Conservation (phyloP, 2,329 filamentous ascomycete genomes). For the Apiospora arundinis region DNA sequence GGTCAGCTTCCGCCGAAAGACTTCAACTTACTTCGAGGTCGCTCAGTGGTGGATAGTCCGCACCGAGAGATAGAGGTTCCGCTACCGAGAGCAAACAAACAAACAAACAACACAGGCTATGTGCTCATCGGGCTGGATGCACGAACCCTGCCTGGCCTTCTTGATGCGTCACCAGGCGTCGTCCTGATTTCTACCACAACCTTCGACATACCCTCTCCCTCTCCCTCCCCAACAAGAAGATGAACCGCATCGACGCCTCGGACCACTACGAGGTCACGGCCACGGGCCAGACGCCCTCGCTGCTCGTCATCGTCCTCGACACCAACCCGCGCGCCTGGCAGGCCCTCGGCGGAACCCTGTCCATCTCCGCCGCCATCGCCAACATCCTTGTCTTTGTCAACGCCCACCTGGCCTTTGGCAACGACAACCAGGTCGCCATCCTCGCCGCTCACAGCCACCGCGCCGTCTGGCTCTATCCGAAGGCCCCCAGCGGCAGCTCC, state of each 20-base stretch:
- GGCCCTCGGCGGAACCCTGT: slow-evolving; percentile 73
- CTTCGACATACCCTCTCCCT: background rate
- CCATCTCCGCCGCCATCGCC: slow-evolving; percentile 83
- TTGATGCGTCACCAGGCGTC: background rate
- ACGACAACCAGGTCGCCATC: slow-evolving; percentile 89
- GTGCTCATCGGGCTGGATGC: background rate
- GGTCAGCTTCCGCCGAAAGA: background rate
- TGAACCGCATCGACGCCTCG: slow-evolving; percentile 64
- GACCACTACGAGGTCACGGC: slow-evolving; percentile 64
- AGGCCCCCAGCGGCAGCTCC: slow-evolving; percentile 41
- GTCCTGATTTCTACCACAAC: background rate
- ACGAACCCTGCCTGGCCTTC: background rate
- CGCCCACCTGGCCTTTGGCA: slow-evolving; percentile 92
- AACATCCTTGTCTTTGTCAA: slow-evolving; percentile 96
- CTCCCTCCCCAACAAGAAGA: slow-evolving; percentile 43
- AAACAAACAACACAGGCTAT: background rate
- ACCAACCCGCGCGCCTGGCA: slow-evolving; percentile 97
- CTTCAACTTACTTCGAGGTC: background rate
- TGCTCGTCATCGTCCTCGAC: slow-evolving; percentile 90
- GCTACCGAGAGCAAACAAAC: background rate
- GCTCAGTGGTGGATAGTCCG: background rate
- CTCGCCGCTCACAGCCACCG: slow-evolving; percentile 88
- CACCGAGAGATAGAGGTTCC: background rate
- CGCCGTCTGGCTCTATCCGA: slow-evolving; percentile 89
- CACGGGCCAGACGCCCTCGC: slow-evolving; percentile 70